Base-by-base conservation (phyloP, 208 protist species). In the Leptomonas pyrrhocoris region DNA sequence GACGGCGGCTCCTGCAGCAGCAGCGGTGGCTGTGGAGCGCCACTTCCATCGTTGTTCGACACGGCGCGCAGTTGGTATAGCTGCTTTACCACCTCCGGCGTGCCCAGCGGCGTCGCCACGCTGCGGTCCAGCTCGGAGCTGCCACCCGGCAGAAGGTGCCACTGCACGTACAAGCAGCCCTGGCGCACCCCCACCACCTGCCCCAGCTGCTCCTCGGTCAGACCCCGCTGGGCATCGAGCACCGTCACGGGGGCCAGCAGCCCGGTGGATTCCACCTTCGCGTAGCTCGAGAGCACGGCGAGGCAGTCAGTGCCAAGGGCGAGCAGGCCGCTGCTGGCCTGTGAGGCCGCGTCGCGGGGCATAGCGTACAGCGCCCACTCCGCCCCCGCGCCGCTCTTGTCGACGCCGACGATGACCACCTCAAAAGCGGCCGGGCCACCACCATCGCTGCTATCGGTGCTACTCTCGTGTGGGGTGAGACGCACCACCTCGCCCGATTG, bases 101-200 rank as follows among this genome's bases (percentile, higher is more conserved):
- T 78, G 46, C 88, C 90, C 43, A 94, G 67, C 15, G 85, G 84
- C 27, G 85, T 68, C 6, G 90, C 90, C 25, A 96, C 90, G 56
- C 82, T 88, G 69, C 86, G 84, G 68, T 91, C 86, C 23, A 93
- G 66, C 34, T 68, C 63, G 19, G 57, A 56, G 66, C 74, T 79
- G 30, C 85, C 80, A 43, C 85, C 85, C 13, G 28, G 73, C 55
- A 88, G 65, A 46, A 94, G 81, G 31, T 85, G 80, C 86, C 86
- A 96, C 79, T 96, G 91, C 30, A 92, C 79, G 79, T 90, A 96
- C 27, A 96, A 67, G 56, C 81, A 62, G 11, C 84, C 86, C 21
- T 83, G 58, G 25, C 92, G 92, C 36, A 94, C 84, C 36, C 92
- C 92, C 42, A 96, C 85, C 25, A 94, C 80, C 79, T 93, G 85